Evolutionary conservation across 441 rosid species (phyloP), one percentile per base, ranked within the genome.

Genomic region (Erodium texanum): DNA sequence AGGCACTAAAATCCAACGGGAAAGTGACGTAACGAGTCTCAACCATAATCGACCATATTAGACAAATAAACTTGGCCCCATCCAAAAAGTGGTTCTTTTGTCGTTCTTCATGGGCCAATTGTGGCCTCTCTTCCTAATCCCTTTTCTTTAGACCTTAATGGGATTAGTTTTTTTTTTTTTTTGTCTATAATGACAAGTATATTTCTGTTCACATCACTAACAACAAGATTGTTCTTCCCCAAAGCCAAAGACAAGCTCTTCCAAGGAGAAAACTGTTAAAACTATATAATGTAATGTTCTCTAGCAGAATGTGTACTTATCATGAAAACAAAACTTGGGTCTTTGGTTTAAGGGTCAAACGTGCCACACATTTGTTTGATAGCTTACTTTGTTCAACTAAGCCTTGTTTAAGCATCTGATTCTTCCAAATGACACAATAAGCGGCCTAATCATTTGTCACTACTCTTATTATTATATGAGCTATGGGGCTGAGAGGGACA

Each of bases 341-440:
- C 61, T 18, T 54, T 9, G 61, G 61, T 19, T 54, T 54, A 16
- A 54, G 61, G 61, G 61, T 54, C 61, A 54, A 54, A 54, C 61
- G 4, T 54, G 23, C 61, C 61, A 18, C 61, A 54, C 61, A 18
- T 54, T 54, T 54, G 61, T 54, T 52, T 52, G 59, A 16, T 54
- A 54, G 61, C 61, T 54, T 54, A 54, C n/a, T 54, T 54, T 54
- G 10, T 54, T 54, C n/a, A 54, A 54, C 20, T 54, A 54, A 54
- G 61, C 61, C 22, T 41, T 54, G 61, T 19, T 54, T 18, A 18
- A 54, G 61, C 61, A 54, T 54, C 61, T 54, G 61, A 54, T 54
- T 54, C 61, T 54, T 54, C 61, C 61, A 54, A 19, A 54, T 54
- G 61, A 54, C 61, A 54, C 48, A 41, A 54, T 54, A 54, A 54